Percentiles rank a stretch among this genome's conserved stretches.
phyloP scores from a whole-genome alignment of 169 alveolate genomes.

The Plasmodium falciparum region DNA sequence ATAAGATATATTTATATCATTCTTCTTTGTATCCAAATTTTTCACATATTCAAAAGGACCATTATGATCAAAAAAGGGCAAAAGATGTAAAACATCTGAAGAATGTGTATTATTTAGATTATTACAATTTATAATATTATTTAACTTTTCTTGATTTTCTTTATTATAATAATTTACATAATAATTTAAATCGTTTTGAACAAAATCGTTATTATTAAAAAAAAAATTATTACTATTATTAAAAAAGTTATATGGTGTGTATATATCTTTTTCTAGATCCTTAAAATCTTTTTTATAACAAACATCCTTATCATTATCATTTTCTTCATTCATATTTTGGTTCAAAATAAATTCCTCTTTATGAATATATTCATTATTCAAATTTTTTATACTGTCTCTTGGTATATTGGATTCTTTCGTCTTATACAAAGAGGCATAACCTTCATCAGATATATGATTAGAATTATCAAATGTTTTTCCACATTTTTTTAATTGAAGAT shows the following conservation, averaged over 20 bases:
- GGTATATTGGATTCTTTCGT: no score
- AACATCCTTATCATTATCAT: neutral
- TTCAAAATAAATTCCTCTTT: neutral
- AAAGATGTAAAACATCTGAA: neutral
- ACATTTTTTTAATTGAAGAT: no score
- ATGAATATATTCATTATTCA: no score
- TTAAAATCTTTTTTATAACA: no score
- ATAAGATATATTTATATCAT: neutral
- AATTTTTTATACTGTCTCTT: no score
- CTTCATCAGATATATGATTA: no score
- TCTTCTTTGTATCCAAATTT: neutral
- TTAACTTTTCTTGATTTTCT: conserved; percentile 20
- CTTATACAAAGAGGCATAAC: no score
- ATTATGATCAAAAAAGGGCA: no score
- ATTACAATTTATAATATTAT: conserved; percentile 6
- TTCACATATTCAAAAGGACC: no score
- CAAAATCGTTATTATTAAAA: conserved; percentile 21
- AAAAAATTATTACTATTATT: conserved; percentile 23
- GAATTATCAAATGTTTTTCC: no score
- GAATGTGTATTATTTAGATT: neutral
- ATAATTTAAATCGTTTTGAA: conserved; percentile 22
- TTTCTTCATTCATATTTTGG: neutral
- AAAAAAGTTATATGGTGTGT: conserved; percentile 10
- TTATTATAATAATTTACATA: conserved; percentile 31
- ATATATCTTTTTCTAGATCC: neutral